Conservation (phyloP, 306 rosid species). For the Casuarina glauca region DNA sequence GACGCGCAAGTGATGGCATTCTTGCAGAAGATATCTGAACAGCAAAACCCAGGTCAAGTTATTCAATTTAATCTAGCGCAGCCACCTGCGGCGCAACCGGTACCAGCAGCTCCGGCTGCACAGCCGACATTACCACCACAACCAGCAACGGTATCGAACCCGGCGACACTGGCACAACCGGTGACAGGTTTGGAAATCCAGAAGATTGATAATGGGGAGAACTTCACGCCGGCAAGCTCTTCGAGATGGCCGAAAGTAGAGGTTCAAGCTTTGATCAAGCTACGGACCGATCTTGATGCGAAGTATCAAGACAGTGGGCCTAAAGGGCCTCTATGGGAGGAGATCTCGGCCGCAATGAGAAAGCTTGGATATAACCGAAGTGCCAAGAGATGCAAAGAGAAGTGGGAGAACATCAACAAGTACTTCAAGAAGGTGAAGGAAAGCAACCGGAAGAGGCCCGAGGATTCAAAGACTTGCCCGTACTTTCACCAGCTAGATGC, state of each 20-base stretch:
- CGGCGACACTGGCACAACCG: not conserved
- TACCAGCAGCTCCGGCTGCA: constrained; percentile 3
- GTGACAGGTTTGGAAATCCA: constrained; percentile 31
- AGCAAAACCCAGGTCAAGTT: constrained; percentile 36
- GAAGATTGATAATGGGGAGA: constrained; percentile 39
- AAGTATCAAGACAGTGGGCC: constrained; percentile 85
- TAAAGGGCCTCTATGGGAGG: constrained; percentile 94
- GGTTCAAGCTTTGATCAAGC: constrained; percentile 63
- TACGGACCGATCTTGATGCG: constrained; percentile 54
- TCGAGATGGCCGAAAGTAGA: constrained; percentile 95
- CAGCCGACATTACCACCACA: not conserved
- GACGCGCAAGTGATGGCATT: constrained; percentile 77
- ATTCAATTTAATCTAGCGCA: constrained; percentile 20
- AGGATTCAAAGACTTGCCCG: constrained; percentile 93
- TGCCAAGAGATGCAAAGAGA: constrained; percentile 90
- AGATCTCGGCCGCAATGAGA: constrained; percentile 69
- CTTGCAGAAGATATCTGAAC: constrained; percentile 71
- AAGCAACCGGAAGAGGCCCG: constrained; percentile 77
- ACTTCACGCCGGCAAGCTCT: constrained; percentile 25
- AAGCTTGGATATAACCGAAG: constrained; percentile 67
- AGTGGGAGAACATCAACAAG: constrained; percentile 98
- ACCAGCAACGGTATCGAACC: constrained; percentile 1
- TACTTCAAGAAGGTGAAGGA: constrained; percentile 96
- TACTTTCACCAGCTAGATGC: constrained; percentile 76
- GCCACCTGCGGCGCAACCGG: not conserved